Evolutionary conservation across 2,329 filamentous ascomycete species (phyloP), one percentile per base, ranked within the genome.

Genomic region (Neophaeococcomyces aloes): DNA sequence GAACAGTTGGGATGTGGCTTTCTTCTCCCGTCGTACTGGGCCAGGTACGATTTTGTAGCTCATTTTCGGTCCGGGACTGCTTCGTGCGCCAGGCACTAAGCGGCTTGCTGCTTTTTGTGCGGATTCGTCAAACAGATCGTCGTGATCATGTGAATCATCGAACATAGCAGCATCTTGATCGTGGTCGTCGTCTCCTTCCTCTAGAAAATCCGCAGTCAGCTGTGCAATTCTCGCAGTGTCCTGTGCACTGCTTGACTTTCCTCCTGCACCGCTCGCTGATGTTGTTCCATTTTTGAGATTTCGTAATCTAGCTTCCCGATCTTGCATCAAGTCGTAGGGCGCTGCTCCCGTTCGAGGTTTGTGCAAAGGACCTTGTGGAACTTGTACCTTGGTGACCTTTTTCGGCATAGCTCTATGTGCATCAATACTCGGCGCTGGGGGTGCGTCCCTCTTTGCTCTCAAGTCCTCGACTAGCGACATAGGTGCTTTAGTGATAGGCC

Each of bases 401-500:
- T 23, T 19, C 14, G n/a, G 3, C 21, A 19, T 7, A 15, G 10
- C 41, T 37, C 11, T 18, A 17, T 19, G 14, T 21, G 14, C 14
- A 23, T 39, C 44, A 18, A 36, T 18, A 17, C 33, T 43, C 2
- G 39, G 11, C 15, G 18, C 14, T 5, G 11, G 10, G n/a, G 25
- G 25, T 31, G 13, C 44, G 10, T 32, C 33, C 7, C 45, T 37
- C 44, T 47, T 45, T 13, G 47, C 44, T 40, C 50, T 55, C 29
- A 53, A 30, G 15, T 55, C 52, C 47, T 69, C 64, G n/a, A 69
- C 56, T 17, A 69, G 54, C 7, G 59, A 59, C 15, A 57, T 57
- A 3, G 66, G 66, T 5, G 66, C 65, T 37, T 59, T 59, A 15
- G 50, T 60, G 13, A 69, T 57, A 29, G 59, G 58, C 2, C 35